Base-by-base conservation (phyloP, 1,139 yeast genomes). In the Nadsonia starkeyi-henricii region DNA sequence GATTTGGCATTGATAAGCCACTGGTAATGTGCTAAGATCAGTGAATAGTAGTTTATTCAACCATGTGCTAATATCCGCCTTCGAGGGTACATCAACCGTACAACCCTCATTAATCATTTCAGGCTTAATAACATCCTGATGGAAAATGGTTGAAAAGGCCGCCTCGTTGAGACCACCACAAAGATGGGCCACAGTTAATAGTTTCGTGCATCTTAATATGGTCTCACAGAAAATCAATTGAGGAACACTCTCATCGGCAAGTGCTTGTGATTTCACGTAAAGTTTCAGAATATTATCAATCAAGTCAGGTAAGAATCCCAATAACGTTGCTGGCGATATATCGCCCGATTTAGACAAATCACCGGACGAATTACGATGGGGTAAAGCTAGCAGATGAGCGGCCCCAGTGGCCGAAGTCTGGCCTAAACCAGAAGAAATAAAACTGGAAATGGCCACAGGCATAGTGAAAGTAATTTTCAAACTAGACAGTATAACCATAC, bases 161-260 rank as follows among this genome's bases (percentile, higher is more conserved):
- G 61, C 62, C 0, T 65, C 57, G 43, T 72, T 70, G 55, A 79
- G 64, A 3, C 74, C 79, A 13, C 74, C 71, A 3, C 79, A 79
- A 4, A 73, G 61, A 52, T 73, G 72, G 5, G 80, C 65, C 12
- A 72, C 63, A 1, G 81, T 72, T 73, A 84, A 73, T 49, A 85
- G 72, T 51, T 77, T 78, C 30, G 82, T 67, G 46, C 74, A 74
- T 49, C 96, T 71, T 42, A 88, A 58, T 3, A 83, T 69, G 2
- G 82, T 72, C 55, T 86, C 96, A 44, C 85, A 79, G 55, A 79
- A 84, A 0, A 88, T 89, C 2, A 83, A 65, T 53, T 82, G 91
- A 0, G 97, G 97, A 0, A 83, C 89, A 56, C 77, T 77, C 55
- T 89, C 95, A 52, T 81, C 88, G 17, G 74, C 70, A 50, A 77